Base-by-base conservation (phyloP, 2,329 filamentous ascomycete species). In the Colletotrichum graminicola region DNA sequence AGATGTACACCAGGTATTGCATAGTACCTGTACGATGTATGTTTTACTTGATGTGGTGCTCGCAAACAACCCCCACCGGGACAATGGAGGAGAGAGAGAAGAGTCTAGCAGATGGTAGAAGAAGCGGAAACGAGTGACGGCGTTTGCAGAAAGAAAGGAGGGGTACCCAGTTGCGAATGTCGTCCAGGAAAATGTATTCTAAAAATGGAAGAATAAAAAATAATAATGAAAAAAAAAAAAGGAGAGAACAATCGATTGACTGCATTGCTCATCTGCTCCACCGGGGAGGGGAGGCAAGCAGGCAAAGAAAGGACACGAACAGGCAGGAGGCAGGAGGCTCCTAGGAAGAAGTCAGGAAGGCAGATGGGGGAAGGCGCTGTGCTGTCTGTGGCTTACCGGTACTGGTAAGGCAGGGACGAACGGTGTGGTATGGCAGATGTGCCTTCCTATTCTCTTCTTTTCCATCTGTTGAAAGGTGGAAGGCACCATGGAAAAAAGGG, bases 401-500 rank as follows among this genome's bases (percentile, higher is more conserved):
- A 34, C 34, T 10, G 43, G 16, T 4, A n/a, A 34, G 47, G 29
- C 51, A 54, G 6, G 18, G 29, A n/a, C n/a, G n/a, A n/a, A n/a
- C n/a, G n/a, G n/a, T n/a, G 39, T 12, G 26, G 57, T 7, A n/a
- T 41, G 45, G 57, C 52, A 39, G 61, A 62, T 55, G 43, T 54
- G 52, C 62, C 55, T 71, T 66, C 47, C 56, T 32, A 49, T 71
- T 71, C 67, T 71, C 67, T 67, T 60, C 52, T 66, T 69, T 65
- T 69, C 66, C 66, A 69, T 69, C 61, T 43, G 56, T 23, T 43
- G 14, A 21, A 49, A 51, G 43, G 55, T 43, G 56, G 45, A 51
- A 62, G 60, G 60, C 47, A 52, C 60, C 21, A 45, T n/a, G 6
- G 41, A n/a, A 14, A 62, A 62, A 60, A 60, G 64, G 47, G 21